Percentiles rank a stretch among this genome's conserved stretches.
Evolutionary conservation across 495 filamentous ascomycete species (phyloP).

Genomic region (Aspergillus olivimuriae): DNA sequence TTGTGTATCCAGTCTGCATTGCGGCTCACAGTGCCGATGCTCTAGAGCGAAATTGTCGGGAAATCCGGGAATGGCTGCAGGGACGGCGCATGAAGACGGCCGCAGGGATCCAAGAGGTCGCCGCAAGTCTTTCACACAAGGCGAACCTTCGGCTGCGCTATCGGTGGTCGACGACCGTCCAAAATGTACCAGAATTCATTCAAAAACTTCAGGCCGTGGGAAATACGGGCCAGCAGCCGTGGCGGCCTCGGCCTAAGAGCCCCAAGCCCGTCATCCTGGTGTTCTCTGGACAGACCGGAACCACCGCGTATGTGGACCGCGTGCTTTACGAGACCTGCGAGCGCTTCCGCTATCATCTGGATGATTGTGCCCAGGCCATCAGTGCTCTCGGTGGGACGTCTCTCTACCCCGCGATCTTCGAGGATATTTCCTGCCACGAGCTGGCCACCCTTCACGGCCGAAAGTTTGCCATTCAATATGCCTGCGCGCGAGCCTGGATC

Average conservation of each 20-base stretch:
- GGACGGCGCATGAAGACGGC: neutral
- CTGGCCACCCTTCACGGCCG: conserved; percentile 31
- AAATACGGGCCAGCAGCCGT: neutral
- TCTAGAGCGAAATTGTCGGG: neutral
- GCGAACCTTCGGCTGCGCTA: neutral
- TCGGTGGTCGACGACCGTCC: neutral
- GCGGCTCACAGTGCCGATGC: neutral
- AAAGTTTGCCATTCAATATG: conserved; percentile 5
- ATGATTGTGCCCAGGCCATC: conserved; percentile 27
- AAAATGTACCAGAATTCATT: neutral
- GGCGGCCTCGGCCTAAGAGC: neutral
- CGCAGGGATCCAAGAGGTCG: neutral
- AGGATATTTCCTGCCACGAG: conserved; percentile 23
- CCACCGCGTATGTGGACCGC: neutral
- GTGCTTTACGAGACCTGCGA: neutral
- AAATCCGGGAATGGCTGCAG: neutral
- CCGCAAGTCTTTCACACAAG: neutral
- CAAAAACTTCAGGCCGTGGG: neutral
- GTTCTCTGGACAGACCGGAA: conserved; percentile 2
- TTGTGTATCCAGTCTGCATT: neutral
- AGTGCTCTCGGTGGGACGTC: conserved; percentile 17
- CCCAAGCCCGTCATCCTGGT: conserved; percentile 1
- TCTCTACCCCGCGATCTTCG: conserved; percentile 43
- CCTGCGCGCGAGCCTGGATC: conserved; percentile 2
- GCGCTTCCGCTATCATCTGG: conserved; percentile 26